Conservation (phyloP, 768 basidiomycete species). For the Termitomyces bulborhizus region DNA sequence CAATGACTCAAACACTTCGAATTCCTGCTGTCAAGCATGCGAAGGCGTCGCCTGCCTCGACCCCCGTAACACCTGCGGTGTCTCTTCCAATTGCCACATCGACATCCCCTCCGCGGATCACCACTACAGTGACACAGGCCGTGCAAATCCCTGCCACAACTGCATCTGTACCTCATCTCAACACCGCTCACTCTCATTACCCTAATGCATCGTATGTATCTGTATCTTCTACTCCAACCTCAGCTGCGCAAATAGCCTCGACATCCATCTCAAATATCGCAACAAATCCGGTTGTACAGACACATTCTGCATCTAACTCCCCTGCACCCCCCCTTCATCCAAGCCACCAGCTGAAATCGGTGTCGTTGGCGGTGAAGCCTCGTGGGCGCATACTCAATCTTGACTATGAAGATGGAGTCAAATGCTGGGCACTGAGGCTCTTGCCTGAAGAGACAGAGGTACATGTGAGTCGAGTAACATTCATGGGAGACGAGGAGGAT, state of each 20-base stretch:
- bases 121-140: conserved; percentile 15
- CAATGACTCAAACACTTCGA: conserved; percentile 26
- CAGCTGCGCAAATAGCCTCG: conserved; percentile 16
- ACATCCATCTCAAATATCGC: conserved; percentile 19
- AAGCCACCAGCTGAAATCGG: conserved; percentile 43
- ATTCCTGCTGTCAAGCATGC: conserved; percentile 25
- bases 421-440: conserved; percentile 65
- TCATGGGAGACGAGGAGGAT: conserved; percentile 52
- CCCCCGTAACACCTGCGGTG: conserved; percentile 14
- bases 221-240: conserved; percentile 25
- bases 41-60: conserved; percentile 13
- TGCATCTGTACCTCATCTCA: conserved; percentile 27
- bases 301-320: conserved; percentile 30
- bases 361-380: conserved; percentile 54
- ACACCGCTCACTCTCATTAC: conserved; percentile 41
- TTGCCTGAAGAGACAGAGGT: conserved; percentile 50
- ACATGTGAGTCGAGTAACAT: conserved; percentile 46
- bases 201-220: conserved; percentile 49
- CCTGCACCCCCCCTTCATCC: conserved; percentile 31
- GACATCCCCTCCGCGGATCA: conserved; percentile 18
- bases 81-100: conserved; percentile 18
- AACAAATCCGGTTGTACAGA: conserved; percentile 17
- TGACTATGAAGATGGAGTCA: conserved; percentile 66
- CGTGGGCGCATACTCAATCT: conserved; percentile 50
- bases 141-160: conserved; percentile 21